A percentile compares a stretch with the other conserved stretches of the same genome.
These are phyloP conservation scores for Entomortierella beljakovae DNA, from an alignment of 192 early-diverging fungal genomes.

Conservation along the genomic window DNA sequence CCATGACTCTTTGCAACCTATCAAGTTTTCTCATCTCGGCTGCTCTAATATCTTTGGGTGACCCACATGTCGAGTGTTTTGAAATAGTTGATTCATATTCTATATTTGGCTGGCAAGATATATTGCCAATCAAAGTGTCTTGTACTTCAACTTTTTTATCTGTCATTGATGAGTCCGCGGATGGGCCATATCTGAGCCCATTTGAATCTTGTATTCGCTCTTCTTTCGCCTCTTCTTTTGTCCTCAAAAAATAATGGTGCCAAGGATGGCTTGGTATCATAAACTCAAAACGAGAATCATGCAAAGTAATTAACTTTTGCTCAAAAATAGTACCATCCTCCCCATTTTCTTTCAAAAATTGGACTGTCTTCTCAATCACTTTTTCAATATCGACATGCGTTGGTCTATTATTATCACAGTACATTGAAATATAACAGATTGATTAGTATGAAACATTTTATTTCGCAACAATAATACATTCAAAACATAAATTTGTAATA, in stretches of 20 bases:
- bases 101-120: background rate
- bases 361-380: conserved; percentile 35
- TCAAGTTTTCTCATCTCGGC: conserved; percentile 33
- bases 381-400: conserved; percentile 34
- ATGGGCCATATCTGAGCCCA: background rate
- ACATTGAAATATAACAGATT: background rate
- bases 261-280: conserved; percentile 18
- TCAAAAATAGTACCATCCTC: conserved; percentile 10
- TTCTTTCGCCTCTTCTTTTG: conserved; percentile 1
- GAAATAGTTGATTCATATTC: background rate
- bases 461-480: background rate
- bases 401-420: background rate
- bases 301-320: conserved; percentile 1
- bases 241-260: conserved; percentile 21
- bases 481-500: background rate
- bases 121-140: background rate
- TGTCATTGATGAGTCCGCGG: background rate
- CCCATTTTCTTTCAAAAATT: conserved; percentile 6
- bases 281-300: conserved; percentile 28
- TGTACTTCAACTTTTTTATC: background rate
- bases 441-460: background rate
- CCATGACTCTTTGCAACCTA: conserved; percentile 35
- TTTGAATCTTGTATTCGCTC: background rate
- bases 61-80: no score
- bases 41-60: background rate